Percentiles rank a stretch among this genome's conserved stretches.
These are phyloP conservation scores for Ilex paraguariensis DNA, from an alignment of 305 asterid species.

Conservation along the genomic window DNA sequence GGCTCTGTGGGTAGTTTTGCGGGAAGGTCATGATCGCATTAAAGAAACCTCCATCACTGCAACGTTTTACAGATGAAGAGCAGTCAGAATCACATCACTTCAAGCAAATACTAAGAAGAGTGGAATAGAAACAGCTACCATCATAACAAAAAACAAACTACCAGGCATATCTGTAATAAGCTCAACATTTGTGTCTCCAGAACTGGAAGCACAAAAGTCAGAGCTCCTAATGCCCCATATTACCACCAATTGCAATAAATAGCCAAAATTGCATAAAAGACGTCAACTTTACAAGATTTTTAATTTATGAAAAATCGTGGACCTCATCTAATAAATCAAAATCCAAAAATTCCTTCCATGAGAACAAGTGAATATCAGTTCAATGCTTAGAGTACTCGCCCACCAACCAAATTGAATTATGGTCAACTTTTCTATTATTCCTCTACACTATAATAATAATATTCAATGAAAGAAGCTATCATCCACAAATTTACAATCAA, in stretches of 20 bases:
- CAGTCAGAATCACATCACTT: neutral
- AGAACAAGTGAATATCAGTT: neutral
- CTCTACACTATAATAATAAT: neutral
- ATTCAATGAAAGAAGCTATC: neutral
- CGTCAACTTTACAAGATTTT: neutral
- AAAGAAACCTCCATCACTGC: conserved; percentile 99
- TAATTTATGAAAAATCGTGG: neutral
- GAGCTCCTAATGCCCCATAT: too few species aligned
- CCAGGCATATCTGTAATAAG: neutral
- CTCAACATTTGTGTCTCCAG: too few species aligned
- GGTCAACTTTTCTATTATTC: neutral
- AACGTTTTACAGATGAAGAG: conserved; percentile 9
- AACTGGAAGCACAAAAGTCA: too few species aligned
- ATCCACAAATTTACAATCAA: neutral
- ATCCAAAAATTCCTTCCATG: neutral
- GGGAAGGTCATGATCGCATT: conserved; percentile 98
- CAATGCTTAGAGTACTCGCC: neutral
- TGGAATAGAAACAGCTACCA: neutral
- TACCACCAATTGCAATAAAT: too few species aligned
- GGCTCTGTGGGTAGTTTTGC: conserved; percentile 87
- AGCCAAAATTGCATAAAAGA: neutral
- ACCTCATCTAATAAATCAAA: neutral
- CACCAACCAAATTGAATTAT: neutral
- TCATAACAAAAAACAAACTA: neutral
- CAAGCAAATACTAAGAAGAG: neutral